Evolutionary conservation across 2,329 filamentous ascomycete genomes (phyloP), one percentile per base, ranked within the genome.

Genomic region (Ophiobolus disseminans): DNA sequence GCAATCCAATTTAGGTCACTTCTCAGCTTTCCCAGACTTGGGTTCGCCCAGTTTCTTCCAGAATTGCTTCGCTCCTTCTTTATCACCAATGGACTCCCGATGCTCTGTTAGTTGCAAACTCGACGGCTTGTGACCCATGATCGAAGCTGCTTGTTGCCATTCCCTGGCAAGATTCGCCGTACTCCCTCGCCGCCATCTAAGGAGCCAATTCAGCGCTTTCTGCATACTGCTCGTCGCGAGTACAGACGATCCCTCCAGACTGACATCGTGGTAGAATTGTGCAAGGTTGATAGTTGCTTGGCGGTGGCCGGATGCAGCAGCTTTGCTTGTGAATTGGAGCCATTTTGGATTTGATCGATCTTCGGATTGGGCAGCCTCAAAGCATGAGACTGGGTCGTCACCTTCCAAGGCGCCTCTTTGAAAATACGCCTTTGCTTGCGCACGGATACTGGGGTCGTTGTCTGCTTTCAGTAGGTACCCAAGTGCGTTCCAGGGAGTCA

Each of bases 261-360:
- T 72, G 48, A 70, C 68, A 20, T 69, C 53, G 2, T 61, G 68
- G 49, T 79, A 78, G 57, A 75, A 79, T 14, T 62, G 50, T 2
- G 61, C 75, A 8, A 80, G 60, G 9, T 68, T 49, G 26, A 70
- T 65, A 21, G 68, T 70, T 7, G 76, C 75, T 43, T 69, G 67
- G 5, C 60, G 47, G 40, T 76, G 69, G 1, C 73, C 70, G 5
- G 71, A 72, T 9, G 72, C 69, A 3, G 76, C 77, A 2, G 77
- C 76, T 65, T 78, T 79, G 25, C 66, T 78, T 42, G 73, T 73
- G 52, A 74, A 72, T 47, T 70, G 70, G 7, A 79, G 60, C 77
- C 77, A 79, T 2, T 66, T 58, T 23, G 58, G 57, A 13, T 65
- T 73, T 20, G 57, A 50, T 21, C 54, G 50, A 2, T 65, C 56